Percentiles rank a stretch among this genome's conserved stretches.
Conservation (phyloP, 495 filamentous ascomycete genomes). For the Lophium mytilinum region DNA sequence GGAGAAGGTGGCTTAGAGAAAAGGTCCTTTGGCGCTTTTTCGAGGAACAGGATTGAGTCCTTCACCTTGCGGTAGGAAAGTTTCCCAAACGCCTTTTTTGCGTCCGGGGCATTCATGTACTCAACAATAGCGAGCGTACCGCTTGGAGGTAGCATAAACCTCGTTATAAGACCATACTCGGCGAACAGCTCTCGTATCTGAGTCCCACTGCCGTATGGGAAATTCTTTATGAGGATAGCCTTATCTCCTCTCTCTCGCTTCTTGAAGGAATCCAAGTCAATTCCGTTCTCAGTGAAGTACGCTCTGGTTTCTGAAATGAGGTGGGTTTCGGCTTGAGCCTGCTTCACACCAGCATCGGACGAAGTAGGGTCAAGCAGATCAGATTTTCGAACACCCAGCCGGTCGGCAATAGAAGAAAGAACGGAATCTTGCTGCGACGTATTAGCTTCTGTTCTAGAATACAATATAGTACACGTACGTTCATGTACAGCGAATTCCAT, state of each 20-base stretch:
- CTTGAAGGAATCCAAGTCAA: conserved; percentile 87
- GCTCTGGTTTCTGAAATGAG: conserved; percentile 92
- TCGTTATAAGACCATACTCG: conserved; percentile 62
- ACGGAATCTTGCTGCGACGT: conserved; percentile 70
- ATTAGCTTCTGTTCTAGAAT: conserved; percentile 5
- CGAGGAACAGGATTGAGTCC: conserved; percentile 83
- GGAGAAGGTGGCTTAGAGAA: conserved; percentile 43
- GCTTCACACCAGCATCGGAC: conserved; percentile 86
- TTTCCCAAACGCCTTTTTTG: conserved; percentile 68
- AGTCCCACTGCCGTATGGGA: conserved; percentile 69
- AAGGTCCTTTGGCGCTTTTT: conserved; percentile 82
- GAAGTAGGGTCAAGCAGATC: conserved; percentile 90
- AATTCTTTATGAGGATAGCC: conserved; percentile 90
- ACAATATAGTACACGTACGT: conserved; percentile 45
- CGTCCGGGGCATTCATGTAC: conserved; percentile 67
- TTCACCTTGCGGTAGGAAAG: conserved; percentile 86
- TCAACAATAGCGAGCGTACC: conserved; percentile 91
- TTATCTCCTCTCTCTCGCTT: conserved; percentile 72
- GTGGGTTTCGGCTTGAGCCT: conserved; percentile 93
- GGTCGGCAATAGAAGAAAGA: conserved; percentile 79
- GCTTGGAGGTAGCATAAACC: conserved; percentile 82
- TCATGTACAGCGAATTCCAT: conserved; percentile 98
- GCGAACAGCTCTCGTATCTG: conserved; percentile 60
- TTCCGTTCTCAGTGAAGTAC: conserved; percentile 78
- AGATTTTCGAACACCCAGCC: conserved; percentile 78